These are phyloP conservation scores for Fusarium vanettenii DNA, from an alignment of 2,329 filamentous ascomycete genomes.

Conservation along the genomic window DNA sequence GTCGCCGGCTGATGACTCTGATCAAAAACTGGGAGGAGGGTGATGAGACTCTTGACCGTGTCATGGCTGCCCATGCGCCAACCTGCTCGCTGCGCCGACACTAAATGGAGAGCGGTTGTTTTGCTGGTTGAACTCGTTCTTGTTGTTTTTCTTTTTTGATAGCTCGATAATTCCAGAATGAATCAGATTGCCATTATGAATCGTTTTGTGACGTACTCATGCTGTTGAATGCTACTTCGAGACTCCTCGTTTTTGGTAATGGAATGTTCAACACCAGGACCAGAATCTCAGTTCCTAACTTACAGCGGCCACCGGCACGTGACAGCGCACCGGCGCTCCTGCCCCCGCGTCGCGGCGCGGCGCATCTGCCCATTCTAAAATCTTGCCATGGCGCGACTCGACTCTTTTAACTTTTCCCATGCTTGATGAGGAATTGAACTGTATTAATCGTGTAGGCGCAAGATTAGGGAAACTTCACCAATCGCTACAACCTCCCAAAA, in stretches of 20 bases:
- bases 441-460: background rate
- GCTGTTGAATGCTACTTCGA: background rate
- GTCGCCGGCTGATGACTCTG: constrained; percentile 49
- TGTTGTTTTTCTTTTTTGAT: background rate
- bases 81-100: constrained; percentile 41
- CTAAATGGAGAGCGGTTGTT: background rate
- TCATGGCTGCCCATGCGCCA: constrained; percentile 48
- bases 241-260: background rate
- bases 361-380: background rate
- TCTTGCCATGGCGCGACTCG: constrained; percentile 10
- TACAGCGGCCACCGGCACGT: constrained; percentile 22
- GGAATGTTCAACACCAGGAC: background rate
- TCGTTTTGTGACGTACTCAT: background rate
- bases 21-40: constrained; percentile 55
- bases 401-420: constrained; percentile 1
- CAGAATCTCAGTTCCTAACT: background rate
- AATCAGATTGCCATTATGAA: background rate
- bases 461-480: background rate
- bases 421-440: background rate
- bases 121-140: background rate
- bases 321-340: constrained; percentile 26
- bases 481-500: background rate
- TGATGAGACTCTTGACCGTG: constrained; percentile 52
- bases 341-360: constrained; percentile 27
- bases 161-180: constrained; percentile 1